Percentiles rank a stretch among this genome's conserved stretches.
phyloP scores from a whole-genome alignment of 83 land plant species.

The Picea engelmannii region DNA sequence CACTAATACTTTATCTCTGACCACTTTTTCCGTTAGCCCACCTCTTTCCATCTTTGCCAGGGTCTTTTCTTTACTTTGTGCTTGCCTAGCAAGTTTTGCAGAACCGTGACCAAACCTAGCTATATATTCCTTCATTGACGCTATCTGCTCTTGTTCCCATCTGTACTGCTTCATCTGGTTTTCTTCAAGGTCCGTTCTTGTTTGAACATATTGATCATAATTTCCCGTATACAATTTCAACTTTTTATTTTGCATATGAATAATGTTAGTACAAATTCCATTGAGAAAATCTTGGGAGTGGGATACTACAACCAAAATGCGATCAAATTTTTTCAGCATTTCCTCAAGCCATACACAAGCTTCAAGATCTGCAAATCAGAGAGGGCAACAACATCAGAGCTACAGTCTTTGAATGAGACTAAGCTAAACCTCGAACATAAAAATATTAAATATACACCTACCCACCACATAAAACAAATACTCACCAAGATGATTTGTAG shows the following conservation, averaged over 20 bases:
- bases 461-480: not conserved
- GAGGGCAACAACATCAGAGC: not conserved
- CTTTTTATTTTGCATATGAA: slow-evolving; percentile 93
- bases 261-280: slow-evolving; percentile 95
- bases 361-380: slow-evolving; percentile 71
- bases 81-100: slow-evolving; percentile 95
- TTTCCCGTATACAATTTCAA: slow-evolving; percentile 89
- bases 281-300: slow-evolving; percentile 97
- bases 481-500: slow-evolving; percentile 94
- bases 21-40: slow-evolving; percentile 88
- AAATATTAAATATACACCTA: not conserved
- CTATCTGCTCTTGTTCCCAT: slow-evolving; percentile 98
- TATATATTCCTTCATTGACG: slow-evolving; percentile 93
- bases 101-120: slow-evolving; percentile 98
- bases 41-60: slow-evolving; percentile 97
- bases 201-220: slow-evolving; percentile 91
- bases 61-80: slow-evolving; percentile 98
- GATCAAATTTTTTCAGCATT: slow-evolving; percentile 80
- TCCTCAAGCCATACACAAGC: slow-evolving; percentile 99
- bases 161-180: slow-evolving; percentile 98
- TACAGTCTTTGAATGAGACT: not conserved
- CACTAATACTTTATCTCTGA: slow-evolving; percentile 69
- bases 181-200: slow-evolving; percentile 91
- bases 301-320: slow-evolving; percentile 91
- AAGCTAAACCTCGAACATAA: too few relatives aligned